A percentile compares a stretch with the other conserved stretches of the same genome.
phyloP scores from a whole-genome alignment of 306 rosid species.

The Geum urbanum region DNA sequence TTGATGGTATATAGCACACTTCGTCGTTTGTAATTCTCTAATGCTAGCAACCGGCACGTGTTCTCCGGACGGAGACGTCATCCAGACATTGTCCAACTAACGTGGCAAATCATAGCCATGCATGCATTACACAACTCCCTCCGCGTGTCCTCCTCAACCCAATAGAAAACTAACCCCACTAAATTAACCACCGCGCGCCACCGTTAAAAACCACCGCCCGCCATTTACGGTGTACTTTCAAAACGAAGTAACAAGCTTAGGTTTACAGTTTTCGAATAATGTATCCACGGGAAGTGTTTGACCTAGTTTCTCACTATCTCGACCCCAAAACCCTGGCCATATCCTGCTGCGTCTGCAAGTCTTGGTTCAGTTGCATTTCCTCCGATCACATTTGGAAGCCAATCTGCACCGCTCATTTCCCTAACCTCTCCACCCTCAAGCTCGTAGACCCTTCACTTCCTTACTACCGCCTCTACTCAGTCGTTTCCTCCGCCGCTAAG shows the following conservation, averaged over 20 bases:
- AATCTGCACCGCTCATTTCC: conserved; percentile 38
- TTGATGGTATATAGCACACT: too few species aligned
- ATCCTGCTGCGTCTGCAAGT: conserved; percentile 55
- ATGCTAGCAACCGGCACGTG: conserved; percentile 21
- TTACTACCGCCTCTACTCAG: conserved; percentile 41
- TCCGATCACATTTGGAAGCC: conserved; percentile 59
- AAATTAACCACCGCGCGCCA: background rate
- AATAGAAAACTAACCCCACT: background rate
- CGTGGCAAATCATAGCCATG: conserved; percentile 44
- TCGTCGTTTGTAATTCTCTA: too few species aligned
- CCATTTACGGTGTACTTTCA: background rate
- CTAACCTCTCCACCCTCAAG: conserved; percentile 37
- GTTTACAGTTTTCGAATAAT: background rate
- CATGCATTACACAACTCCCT: conserved; percentile 27
- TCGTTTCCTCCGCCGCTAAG: conserved; percentile 28
- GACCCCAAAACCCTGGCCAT: conserved; percentile 58
- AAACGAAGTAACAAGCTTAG: background rate
- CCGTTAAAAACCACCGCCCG: background rate
- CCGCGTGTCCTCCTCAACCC: conserved; percentile 32
- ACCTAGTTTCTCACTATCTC: conserved; percentile 43
- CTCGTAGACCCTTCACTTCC: conserved; percentile 20
- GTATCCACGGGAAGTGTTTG: conserved; percentile 49
- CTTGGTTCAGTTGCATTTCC: conserved; percentile 54
- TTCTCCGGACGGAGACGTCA: background rate
- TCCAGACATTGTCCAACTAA: background rate